Percentiles rank a stretch among this genome's conserved stretches.
Evolutionary conservation across 345 rosid species (phyloP).

Genomic region (Rhizophora apiculata): DNA sequence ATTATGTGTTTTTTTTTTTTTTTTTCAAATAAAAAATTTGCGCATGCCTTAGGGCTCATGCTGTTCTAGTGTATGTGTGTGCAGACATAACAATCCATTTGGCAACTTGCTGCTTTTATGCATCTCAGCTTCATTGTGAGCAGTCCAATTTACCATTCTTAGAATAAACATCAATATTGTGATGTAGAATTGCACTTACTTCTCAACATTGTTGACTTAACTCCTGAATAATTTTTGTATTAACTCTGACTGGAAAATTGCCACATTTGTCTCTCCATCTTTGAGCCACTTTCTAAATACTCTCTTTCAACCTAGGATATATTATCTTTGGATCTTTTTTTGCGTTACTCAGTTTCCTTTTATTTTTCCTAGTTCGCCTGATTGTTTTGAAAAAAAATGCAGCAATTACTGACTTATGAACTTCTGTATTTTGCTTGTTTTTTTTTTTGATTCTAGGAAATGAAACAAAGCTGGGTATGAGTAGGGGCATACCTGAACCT

Average conservation of each 20-base stretch:
- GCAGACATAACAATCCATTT: background rate
- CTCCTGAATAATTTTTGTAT: background rate
- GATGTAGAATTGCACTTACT: background rate
- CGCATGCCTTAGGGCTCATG: too few species aligned
- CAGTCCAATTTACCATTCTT: background rate
- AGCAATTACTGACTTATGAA: constrained; percentile 5
- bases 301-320: background rate
- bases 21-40: too few species aligned
- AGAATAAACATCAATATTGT: background rate
- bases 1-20: too few species aligned
- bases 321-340: background rate
- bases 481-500: constrained; percentile 95
- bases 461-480: constrained; percentile 98
- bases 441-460: constrained; percentile 49
- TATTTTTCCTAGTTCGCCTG: background rate
- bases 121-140: background rate
- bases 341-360: background rate
- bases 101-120: background rate
- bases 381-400: constrained; percentile 7
- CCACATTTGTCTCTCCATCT: background rate
- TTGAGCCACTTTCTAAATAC: constrained; percentile 1
- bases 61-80: too few species aligned
- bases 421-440: background rate
- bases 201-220: background rate
- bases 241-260: background rate